These are phyloP conservation scores for Didymella lethalis DNA, from an alignment of 2,329 filamentous ascomycete species.

Conservation along the genomic window DNA sequence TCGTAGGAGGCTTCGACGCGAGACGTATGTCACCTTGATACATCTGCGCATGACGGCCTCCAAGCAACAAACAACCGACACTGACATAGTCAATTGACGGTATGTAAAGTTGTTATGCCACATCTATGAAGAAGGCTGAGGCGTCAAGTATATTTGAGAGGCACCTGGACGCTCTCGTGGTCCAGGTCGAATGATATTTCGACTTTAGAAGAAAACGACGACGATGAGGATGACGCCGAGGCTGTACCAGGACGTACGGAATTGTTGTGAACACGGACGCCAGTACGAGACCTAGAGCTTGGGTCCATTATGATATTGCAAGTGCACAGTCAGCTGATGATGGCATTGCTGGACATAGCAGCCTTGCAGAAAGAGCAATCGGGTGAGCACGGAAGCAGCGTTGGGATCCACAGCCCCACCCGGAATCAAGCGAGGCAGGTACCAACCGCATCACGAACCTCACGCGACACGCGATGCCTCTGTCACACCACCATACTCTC, in stretches of 20 bases:
- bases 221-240: background rate
- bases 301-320: background rate
- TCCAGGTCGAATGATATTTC: background rate
- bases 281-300: background rate
- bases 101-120: background rate
- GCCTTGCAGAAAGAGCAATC: constrained; percentile 1
- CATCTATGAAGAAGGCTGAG: background rate
- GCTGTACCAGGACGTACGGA: background rate
- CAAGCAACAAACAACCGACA: background rate
- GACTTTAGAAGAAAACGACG: background rate
- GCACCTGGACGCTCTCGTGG: background rate
- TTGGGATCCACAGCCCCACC: constrained; percentile 15
- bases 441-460: constrained; percentile 6
- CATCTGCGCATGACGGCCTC: background rate
- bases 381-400: constrained; percentile 10
- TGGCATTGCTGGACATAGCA: background rate
- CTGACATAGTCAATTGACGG: background rate
- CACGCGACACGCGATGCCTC: constrained; percentile 10
- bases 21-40: background rate
- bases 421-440: constrained; percentile 12
- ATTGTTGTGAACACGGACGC: background rate
- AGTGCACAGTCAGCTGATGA: background rate
- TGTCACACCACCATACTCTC: constrained; percentile 12
- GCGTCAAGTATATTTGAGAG: background rate
- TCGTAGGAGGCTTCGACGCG: background rate